Conservation (phyloP, 345 rosid species). For the Lagerstroemia speciosa region DNA sequence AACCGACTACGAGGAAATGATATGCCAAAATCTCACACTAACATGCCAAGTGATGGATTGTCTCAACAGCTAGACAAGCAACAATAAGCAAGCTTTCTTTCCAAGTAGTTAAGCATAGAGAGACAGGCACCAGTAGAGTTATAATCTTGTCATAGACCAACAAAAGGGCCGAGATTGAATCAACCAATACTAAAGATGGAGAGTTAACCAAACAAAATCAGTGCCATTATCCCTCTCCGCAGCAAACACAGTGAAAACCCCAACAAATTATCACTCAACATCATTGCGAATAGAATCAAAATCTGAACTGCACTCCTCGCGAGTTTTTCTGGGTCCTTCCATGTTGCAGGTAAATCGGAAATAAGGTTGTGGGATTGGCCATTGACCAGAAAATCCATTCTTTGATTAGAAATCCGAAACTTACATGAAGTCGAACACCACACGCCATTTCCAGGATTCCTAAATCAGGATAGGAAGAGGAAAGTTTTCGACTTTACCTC, state of each 20-base stretch:
- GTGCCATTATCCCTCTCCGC: not conserved
- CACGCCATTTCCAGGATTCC: not conserved
- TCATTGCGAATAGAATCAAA: not conserved
- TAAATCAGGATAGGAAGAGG: not conserved
- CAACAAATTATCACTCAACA: not conserved
- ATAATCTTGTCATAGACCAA: too few relatives aligned
- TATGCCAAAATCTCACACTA: not conserved
- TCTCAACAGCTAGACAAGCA: not conserved
- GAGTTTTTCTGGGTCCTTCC: not conserved
- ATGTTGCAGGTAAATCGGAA: not conserved
- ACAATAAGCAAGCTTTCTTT: not conserved
- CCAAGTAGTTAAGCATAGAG: too few relatives aligned
- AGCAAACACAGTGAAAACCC: not conserved
- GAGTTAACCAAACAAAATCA: not conserved
- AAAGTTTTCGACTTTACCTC: conserved; percentile 31
- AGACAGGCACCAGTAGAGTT: too few relatives aligned
- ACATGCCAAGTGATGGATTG: too few relatives aligned
- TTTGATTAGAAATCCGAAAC: not conserved
- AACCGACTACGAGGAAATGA: too few relatives aligned
- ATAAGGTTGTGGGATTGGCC: not conserved
- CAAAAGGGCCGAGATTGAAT: not conserved
- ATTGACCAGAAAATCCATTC: not conserved
- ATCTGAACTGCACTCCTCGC: not conserved
- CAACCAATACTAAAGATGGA: not conserved
- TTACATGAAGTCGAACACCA: not conserved